Conservation (phyloP, 352 stramenopile genomes). For the Pythium angustatum region DNA sequence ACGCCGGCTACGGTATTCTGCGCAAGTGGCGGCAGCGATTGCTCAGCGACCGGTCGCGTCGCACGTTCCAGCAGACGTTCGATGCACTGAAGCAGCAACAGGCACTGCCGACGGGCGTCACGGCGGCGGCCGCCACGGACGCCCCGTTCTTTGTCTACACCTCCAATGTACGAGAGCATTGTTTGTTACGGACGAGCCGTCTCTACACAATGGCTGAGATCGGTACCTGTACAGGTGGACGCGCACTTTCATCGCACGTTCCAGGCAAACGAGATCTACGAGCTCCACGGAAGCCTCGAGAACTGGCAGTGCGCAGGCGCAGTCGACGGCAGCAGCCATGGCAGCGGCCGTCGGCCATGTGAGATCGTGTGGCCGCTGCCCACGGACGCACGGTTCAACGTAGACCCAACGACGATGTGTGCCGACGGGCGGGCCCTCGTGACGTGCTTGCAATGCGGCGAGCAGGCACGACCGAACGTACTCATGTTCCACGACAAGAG, state of each 20-base stretch:
- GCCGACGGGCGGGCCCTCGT: conserved; percentile 37
- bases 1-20: conserved; percentile 67
- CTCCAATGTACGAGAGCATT: conserved; percentile 90
- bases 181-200: background rate
- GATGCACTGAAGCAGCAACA: conserved; percentile 36
- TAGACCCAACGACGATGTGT: conserved; percentile 71
- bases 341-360: conserved; percentile 37
- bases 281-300: conserved; percentile 88
- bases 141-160: conserved; percentile 92
- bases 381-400: conserved; percentile 50
- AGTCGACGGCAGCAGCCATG: conserved; percentile 37
- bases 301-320: conserved; percentile 70
- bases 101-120: conserved; percentile 35
- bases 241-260: conserved; percentile 86
- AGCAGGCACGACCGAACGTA: conserved; percentile 79
- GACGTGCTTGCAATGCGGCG: conserved; percentile 57
- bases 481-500: conserved; percentile 92
- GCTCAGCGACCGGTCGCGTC: conserved; percentile 8
- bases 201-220: background rate
- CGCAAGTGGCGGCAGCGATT: conserved; percentile 51
- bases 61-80: conserved; percentile 42
- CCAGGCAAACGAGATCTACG: conserved; percentile 73
- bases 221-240: conserved; percentile 55
- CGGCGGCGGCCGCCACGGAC: conserved; percentile 36
- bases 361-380: conserved; percentile 61